Evolutionary conservation across 2,329 filamentous ascomycete genomes (phyloP).

Genomic region (Verticillium isaacii): DNA sequence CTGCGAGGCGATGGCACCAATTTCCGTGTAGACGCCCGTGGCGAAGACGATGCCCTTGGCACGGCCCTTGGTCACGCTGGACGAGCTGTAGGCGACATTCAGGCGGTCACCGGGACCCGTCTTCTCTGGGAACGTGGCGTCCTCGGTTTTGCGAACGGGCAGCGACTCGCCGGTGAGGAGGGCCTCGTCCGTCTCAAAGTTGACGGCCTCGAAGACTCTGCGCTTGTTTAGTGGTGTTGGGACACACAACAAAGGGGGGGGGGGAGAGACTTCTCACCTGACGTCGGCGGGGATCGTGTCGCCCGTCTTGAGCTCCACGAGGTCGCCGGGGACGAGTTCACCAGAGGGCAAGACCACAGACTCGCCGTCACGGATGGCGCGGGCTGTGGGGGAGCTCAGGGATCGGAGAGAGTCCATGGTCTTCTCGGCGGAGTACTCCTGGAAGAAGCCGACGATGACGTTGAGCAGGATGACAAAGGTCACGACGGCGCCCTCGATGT

Average conservation of each 20-base stretch:
- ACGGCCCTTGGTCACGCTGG: constrained; percentile 57
- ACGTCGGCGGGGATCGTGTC: constrained; percentile 38
- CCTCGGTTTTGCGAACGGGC: constrained; percentile 48
- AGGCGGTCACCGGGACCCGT: constrained; percentile 58
- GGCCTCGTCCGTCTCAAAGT: constrained; percentile 48
- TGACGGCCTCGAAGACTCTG: constrained; percentile 44
- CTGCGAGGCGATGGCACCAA: constrained; percentile 54
- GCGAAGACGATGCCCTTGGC: constrained; percentile 56
- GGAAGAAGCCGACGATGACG: constrained; percentile 48
- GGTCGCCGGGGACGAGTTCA: constrained; percentile 52
- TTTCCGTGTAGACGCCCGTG: constrained; percentile 57
- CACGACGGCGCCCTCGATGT: constrained; percentile 51
- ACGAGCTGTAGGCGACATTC: constrained; percentile 59
- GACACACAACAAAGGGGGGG: background rate
- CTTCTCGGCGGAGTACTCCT: constrained; percentile 52
- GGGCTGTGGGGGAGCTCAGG: constrained; percentile 44
- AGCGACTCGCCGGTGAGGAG: constrained; percentile 60
- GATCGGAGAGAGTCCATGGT: constrained; percentile 49
- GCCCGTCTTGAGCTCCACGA: constrained; percentile 49
- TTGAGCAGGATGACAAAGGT: constrained; percentile 47
- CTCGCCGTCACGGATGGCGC: constrained; percentile 44
- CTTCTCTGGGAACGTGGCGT: constrained; percentile 42
- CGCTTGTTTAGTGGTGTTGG: background rate
- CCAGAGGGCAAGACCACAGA: constrained; percentile 45
- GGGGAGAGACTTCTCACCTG: constrained; percentile 15